Base-by-base conservation (phyloP, 805 yeast genomes). In the Komagataella ulmi region DNA sequence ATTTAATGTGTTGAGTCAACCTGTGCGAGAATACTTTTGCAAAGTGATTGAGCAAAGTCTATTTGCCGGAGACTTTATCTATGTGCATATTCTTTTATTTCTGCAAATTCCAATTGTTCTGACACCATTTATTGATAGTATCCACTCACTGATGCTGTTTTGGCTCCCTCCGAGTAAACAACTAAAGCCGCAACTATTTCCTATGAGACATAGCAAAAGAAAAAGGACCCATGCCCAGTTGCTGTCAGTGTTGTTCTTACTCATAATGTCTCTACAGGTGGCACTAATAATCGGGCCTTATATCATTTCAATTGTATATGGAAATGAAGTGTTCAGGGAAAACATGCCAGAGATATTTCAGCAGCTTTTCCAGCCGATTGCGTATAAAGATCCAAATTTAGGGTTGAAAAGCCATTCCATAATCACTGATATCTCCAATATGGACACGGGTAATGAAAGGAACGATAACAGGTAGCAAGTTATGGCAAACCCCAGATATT, bases 111-210 rank as follows among this genome's bases (percentile, higher is more conserved):
- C 79, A 1, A 17, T 70, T 1, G 57, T 75, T 36, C 60, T 74
- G 40, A 54, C 76, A 14, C 81, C 81, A 10, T 73, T 65, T 52
- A 59, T 71, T 46, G 81, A 77, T 55, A 70, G 63, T 51, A 66
- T 73, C 70, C 81, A 77, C 57, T 66, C 79, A 1, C 58, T 70
- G 40, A 68, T 76, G 72, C 58, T 77, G 40, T 70, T 75, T 62
- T 77, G 81, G 81, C 57, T 74, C 17, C 69, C 64, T 50, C 73
- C 77, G 2, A 62, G 67, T 3, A 61, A 61, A 17, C 60, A 61
- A 30, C 14, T 30, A 30, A 30, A 30, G 40, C 40, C 40, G 3
- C 40, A 30, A 30, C n/a, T 30, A 30, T 30, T 30, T 14, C 40
- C 40, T 8, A 30, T 30, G 40, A 30, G 40, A 30, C 7, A 30